These are phyloP conservation scores for Hydrangea macrophylla DNA, from an alignment of 148 eudicot species.

Conservation along the genomic window DNA sequence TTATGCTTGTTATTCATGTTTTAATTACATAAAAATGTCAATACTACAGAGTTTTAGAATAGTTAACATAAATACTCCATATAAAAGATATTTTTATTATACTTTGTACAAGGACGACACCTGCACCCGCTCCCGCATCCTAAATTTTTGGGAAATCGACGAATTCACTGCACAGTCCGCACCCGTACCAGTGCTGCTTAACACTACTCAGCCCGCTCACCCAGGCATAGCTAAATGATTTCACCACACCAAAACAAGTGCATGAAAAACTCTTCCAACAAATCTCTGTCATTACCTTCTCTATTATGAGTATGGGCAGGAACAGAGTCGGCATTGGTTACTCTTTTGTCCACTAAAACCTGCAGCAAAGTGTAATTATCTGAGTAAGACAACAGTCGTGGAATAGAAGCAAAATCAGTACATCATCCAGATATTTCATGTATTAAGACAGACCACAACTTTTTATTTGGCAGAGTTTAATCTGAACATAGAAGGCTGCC, in stretches of 20 bases:
- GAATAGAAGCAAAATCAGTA: neutral
- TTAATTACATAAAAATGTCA: no score
- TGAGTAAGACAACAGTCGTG: neutral
- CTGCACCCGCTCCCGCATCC: neutral
- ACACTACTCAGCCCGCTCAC: no score
- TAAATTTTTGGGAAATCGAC: no score
- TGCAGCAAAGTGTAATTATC: conserved; percentile 25
- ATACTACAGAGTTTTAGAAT: no score
- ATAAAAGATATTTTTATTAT: no score
- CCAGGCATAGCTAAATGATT: neutral
- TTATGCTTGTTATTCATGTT: no score
- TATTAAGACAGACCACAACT: neutral
- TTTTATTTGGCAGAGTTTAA: neutral
- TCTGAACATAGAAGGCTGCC: neutral
- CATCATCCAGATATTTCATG: neutral
- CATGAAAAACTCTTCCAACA: neutral
- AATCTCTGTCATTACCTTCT: conserved; percentile 42
- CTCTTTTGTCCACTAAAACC: conserved; percentile 71
- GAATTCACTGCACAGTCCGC: no score
- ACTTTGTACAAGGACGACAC: no score
- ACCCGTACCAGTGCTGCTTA: no score
- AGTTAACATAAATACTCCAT: no score
- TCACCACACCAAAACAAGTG: neutral
- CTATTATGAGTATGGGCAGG: conserved; percentile 49
- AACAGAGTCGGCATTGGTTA: conserved; percentile 33